Evolutionary conservation across 192 early-diverging fungal species (phyloP).

Genomic region (Lobulomyces angularis): DNA sequence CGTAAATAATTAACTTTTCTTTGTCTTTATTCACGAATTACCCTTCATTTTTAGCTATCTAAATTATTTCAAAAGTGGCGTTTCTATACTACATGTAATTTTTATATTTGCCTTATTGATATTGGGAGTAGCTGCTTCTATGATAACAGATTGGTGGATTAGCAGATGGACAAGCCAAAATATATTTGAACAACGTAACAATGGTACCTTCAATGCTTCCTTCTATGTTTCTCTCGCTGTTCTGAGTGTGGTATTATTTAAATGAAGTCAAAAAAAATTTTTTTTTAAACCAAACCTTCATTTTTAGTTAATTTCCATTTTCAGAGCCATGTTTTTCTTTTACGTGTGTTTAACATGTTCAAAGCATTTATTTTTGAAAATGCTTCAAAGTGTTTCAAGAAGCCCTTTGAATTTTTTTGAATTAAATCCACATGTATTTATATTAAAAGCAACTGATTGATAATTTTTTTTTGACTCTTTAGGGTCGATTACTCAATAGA

Average conservation of each 20-base stretch:
- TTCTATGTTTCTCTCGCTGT: too few relatives aligned
- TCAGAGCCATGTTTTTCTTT: too few relatives aligned
- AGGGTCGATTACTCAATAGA: conserved; percentile 10
- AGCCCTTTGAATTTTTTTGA: conserved; percentile 49
- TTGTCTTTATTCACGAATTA: too few relatives aligned
- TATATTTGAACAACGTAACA: conserved; percentile 25
- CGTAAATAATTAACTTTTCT: too few relatives aligned
- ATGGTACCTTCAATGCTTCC: too few relatives aligned
- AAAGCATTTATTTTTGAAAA: conserved; percentile 19
- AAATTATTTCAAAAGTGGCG: conserved; percentile 25
- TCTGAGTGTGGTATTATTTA: too few relatives aligned
- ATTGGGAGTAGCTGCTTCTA: conserved; percentile 17
- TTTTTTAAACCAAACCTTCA: too few relatives aligned
- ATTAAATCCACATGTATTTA: conserved; percentile 43
- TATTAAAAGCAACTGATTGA: too few relatives aligned
- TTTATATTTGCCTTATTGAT: conserved; percentile 19
- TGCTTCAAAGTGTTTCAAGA: conserved; percentile 27
- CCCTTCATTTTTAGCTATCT: too few relatives aligned
- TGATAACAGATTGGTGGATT: conserved; percentile 41
- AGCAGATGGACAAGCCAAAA: conserved; percentile 30
- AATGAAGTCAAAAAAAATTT: too few relatives aligned
- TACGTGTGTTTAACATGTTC: conserved; percentile 24
- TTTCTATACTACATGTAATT: conserved; percentile 5
- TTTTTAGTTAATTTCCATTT: too few relatives aligned
- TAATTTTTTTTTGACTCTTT: not conserved